phyloP scores from a whole-genome alignment of 2,329 filamentous ascomycete genomes.

The Tolypocladium capitatum region DNA sequence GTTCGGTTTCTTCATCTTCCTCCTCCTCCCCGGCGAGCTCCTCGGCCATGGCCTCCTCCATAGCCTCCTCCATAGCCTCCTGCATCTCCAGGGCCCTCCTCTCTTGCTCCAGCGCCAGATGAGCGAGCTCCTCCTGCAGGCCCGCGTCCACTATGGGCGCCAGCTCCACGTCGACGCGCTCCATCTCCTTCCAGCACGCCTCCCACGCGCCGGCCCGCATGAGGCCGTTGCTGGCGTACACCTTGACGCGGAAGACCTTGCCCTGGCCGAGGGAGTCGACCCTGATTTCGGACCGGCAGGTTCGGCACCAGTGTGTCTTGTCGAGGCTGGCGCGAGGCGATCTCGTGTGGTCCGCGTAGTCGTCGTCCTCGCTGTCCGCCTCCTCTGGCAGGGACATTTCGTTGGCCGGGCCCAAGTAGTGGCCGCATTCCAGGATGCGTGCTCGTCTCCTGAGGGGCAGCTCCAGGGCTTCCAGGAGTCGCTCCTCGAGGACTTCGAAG shows the following conservation, averaged over 20 bases:
- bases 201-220: constrained; percentile 88
- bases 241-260: constrained; percentile 63
- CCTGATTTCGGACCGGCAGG: constrained; percentile 40
- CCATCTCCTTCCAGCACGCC: constrained; percentile 95
- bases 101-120: constrained; percentile 34
- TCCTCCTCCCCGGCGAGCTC: constrained; percentile 13
- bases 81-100: constrained; percentile 16
- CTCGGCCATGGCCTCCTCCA: constrained; percentile 10
- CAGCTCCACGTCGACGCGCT: constrained; percentile 91
- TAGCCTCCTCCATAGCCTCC: constrained; percentile 16
- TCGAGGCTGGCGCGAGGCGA: constrained; percentile 8
- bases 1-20: constrained; percentile 1
- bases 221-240: constrained; percentile 88
- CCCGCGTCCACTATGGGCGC: constrained; percentile 54
- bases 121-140: constrained; percentile 46
- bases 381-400: constrained; percentile 28
- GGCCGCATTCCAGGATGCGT: constrained; percentile 60
- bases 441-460: constrained; percentile 51
- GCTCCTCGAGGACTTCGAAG: constrained; percentile 67
- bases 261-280: constrained; percentile 38
- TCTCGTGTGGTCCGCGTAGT: constrained; percentile 20
- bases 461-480: constrained; percentile 61
- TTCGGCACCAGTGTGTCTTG: constrained; percentile 41
- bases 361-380: constrained; percentile 33
- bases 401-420: constrained; percentile 54